These are phyloP conservation scores for Sicyos edulis DNA, from an alignment of 306 rosid species.

Conservation along the genomic window DNA sequence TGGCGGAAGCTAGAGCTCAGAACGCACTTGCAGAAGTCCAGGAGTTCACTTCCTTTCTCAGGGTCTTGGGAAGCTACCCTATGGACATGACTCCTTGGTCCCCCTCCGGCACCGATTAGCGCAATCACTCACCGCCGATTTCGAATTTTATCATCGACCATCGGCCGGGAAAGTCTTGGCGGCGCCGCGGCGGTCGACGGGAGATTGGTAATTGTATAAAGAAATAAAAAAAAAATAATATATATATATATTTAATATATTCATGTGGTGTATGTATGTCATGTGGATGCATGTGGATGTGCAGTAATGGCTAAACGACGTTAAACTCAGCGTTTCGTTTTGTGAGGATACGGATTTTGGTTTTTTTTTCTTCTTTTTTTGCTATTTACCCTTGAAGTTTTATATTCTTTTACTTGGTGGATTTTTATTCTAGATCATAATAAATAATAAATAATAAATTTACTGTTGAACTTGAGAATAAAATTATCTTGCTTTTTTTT, in stretches of 20 bases:
- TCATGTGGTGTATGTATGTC: slow-evolving; percentile 6
- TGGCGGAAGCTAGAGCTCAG: slow-evolving; percentile 93
- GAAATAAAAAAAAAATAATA: no score
- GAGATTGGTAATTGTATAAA: not conserved
- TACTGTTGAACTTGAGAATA: not conserved
- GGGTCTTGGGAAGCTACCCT: slow-evolving; percentile 89
- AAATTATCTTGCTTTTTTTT: no score
- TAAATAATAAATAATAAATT: no score
- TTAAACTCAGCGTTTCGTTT: not conserved
- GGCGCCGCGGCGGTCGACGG: not conserved
- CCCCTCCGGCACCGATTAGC: slow-evolving; percentile 38
- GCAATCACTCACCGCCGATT: not conserved
- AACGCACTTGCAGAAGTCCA: slow-evolving; percentile 93
- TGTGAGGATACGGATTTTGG: not conserved
- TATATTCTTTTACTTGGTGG: no score
- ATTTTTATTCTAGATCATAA: no score
- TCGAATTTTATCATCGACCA: not conserved
- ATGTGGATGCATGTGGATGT: not conserved
- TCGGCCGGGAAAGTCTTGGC: not conserved
- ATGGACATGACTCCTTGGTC: slow-evolving; percentile 97
- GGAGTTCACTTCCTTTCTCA: slow-evolving; percentile 89
- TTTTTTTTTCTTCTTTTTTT: no score
- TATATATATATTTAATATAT: not conserved
- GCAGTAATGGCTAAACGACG: not conserved
- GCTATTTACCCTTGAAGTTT: no score